Conservation (phyloP, 805 yeast species). For the Isabelozyma rhagii region DNA sequence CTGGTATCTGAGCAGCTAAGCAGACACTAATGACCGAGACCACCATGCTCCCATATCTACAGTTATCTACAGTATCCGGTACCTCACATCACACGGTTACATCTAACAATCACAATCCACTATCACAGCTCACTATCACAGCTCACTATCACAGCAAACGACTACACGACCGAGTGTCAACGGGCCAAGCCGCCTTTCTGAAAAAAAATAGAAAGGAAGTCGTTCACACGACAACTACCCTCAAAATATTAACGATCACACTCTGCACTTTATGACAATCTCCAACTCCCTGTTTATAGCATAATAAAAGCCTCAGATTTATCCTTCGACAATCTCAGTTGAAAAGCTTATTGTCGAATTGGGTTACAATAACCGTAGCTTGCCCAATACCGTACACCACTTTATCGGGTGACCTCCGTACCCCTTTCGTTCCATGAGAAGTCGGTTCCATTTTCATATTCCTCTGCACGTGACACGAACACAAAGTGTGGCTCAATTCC, state of each 20-base stretch:
- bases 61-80: too few species aligned
- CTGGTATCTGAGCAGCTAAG: not conserved
- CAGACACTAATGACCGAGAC: too few species aligned
- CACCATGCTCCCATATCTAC: too few species aligned
- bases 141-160: too few species aligned
- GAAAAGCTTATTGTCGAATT: not conserved
- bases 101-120: too few species aligned
- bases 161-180: too few species aligned
- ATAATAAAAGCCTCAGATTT: not conserved
- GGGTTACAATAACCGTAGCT: not conserved
- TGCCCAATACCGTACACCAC: too few species aligned
- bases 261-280: not conserved
- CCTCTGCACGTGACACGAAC: too few species aligned
- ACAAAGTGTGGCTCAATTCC: too few species aligned
- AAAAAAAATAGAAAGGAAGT: not conserved
- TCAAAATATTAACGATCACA: not conserved
- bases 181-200: not conserved
- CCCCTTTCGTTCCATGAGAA: not conserved
- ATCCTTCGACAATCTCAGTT: not conserved
- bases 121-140: too few species aligned
- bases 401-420: not conserved
- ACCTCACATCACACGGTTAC: too few species aligned
- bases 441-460: too few species aligned
- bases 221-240: not conserved
- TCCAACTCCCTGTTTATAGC: not conserved